phyloP scores from a whole-genome alignment of 2,329 filamentous ascomycete species.

The Mycosphaerelloides madeirae region DNA sequence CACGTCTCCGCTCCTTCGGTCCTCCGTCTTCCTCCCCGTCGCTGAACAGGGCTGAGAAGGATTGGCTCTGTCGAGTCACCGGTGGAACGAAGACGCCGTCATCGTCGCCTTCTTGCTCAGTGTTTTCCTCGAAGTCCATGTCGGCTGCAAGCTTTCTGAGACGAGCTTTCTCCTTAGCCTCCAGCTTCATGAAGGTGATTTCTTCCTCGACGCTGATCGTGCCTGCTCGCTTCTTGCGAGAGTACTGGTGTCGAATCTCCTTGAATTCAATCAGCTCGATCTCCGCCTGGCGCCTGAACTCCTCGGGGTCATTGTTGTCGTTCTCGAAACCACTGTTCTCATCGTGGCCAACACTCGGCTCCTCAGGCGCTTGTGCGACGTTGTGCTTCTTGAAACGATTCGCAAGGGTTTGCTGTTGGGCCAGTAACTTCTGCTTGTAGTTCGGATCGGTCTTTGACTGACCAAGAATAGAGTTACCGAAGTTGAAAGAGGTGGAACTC shows the following conservation, averaged over 20 bases:
- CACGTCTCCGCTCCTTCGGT: not conserved
- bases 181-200: conserved; percentile 19
- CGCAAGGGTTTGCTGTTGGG: not conserved
- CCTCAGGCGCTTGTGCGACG: too few relatives aligned
- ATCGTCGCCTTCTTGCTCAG: conserved; percentile 9
- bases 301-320: too few relatives aligned
- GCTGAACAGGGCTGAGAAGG: not conserved
- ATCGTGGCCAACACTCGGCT: too few relatives aligned
- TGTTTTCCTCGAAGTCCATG: conserved; percentile 13
- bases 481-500: too few relatives aligned
- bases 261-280: too few relatives aligned
- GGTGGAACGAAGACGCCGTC: conserved; percentile 9
- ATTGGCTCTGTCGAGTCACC: not conserved
- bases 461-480: not conserved
- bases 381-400: too few relatives aligned
- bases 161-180: conserved; percentile 15
- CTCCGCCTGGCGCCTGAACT: not conserved
- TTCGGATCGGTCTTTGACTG: not conserved
- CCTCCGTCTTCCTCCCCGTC: not conserved
- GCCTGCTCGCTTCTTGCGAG: conserved; percentile 12
- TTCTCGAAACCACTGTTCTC: too few relatives aligned
- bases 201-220: conserved; percentile 17
- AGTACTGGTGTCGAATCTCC: conserved; percentile 6
- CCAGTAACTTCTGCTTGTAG: not conserved
- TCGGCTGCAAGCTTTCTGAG: conserved; percentile 16